Percentiles rank a stretch among this genome's conserved stretches.
Evolutionary conservation across 129 eudicot genomes (phyloP).

Genomic region (Gnaphalium uliginosum): DNA sequence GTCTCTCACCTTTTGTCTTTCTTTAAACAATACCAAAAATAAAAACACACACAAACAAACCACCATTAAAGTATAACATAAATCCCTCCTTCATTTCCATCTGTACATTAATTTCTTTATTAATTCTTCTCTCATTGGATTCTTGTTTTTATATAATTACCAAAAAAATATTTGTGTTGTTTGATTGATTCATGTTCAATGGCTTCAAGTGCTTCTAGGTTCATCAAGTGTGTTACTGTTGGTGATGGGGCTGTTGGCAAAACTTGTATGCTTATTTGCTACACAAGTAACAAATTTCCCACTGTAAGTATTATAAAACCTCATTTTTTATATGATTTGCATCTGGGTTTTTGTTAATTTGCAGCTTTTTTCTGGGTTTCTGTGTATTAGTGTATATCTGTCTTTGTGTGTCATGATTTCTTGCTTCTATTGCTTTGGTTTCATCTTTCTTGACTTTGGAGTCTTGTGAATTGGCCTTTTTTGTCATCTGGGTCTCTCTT

Average conservation of each 20-base stretch:
- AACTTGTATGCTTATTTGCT: constrained; percentile 96
- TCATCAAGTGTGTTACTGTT: constrained; percentile 94
- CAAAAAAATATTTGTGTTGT: constrained; percentile 18
- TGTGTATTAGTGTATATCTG: constrained; percentile 21
- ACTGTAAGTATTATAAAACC: constrained; percentile 51
- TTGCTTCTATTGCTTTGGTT: constrained; percentile 35
- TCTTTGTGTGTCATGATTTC: constrained; percentile 31
- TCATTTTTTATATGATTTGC: constrained; percentile 30
- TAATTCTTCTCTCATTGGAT: constrained; percentile 25
- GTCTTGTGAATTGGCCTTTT: constrained; percentile 36
- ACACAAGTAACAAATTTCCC: constrained; percentile 92
- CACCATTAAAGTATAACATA: constrained; percentile 37
- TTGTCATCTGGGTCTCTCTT: constrained; percentile 26
- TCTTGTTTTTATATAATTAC: constrained; percentile 8
- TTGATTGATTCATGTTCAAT: constrained; percentile 43
- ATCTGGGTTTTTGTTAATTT: constrained; percentile 39
- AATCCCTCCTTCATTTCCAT: constrained; percentile 30
- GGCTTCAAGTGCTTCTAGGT: constrained; percentile 84
- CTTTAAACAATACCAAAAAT: constrained; percentile 11
- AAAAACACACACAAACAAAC: constrained; percentile 25
- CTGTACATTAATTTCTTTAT: constrained; percentile 31
- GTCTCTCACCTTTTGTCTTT: constrained; percentile 35
- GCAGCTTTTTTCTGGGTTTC: constrained; percentile 34
- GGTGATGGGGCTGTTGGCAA: constrained; percentile 99
- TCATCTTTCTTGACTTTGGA: constrained; percentile 45